phyloP scores from a whole-genome alignment of 2,329 filamentous ascomycete genomes.

The Fusarium coffeatum region DNA sequence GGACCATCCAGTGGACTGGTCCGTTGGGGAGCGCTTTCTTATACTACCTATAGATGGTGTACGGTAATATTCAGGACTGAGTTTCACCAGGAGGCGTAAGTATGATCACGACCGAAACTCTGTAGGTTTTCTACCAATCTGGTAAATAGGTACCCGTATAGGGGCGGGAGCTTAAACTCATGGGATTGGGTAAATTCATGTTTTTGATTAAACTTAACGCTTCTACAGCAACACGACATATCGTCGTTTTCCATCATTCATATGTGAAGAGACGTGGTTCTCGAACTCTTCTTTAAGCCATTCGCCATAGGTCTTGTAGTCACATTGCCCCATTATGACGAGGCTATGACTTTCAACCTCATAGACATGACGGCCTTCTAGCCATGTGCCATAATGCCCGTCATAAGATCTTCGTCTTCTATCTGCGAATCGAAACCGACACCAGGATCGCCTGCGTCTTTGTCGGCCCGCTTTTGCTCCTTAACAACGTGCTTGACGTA shows the following conservation, averaged over 20 bases:
- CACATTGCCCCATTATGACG: not conserved
- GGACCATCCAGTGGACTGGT: not conserved
- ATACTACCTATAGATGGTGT: not conserved
- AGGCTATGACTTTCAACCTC: not conserved
- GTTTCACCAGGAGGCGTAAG: not conserved
- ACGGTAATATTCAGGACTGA: not conserved
- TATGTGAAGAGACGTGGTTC: not conserved
- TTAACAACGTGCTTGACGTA: slow-evolving; percentile 62
- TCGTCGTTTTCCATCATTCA: slow-evolving; percentile 29
- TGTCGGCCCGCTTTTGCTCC: slow-evolving; percentile 61
- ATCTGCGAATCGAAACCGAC: slow-evolving; percentile 60
- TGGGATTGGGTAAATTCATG: not conserved
- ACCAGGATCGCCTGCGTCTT: slow-evolving; percentile 53
- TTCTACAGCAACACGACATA: slow-evolving; percentile 5
- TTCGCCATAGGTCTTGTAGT: not conserved
- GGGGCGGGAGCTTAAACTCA: not conserved
- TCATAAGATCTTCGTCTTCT: slow-evolving; percentile 73
- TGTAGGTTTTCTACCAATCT: not conserved
- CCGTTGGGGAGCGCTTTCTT: not conserved
- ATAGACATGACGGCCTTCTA: not conserved
- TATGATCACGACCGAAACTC: not conserved
- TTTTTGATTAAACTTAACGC: slow-evolving; percentile 10
- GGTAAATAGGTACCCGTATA: not conserved
- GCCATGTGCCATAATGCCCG: slow-evolving; percentile 51
- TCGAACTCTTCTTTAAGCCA: not conserved